phyloP scores from a whole-genome alignment of 352 stramenopile genomes.

The Globisporangium mamillatum region DNA sequence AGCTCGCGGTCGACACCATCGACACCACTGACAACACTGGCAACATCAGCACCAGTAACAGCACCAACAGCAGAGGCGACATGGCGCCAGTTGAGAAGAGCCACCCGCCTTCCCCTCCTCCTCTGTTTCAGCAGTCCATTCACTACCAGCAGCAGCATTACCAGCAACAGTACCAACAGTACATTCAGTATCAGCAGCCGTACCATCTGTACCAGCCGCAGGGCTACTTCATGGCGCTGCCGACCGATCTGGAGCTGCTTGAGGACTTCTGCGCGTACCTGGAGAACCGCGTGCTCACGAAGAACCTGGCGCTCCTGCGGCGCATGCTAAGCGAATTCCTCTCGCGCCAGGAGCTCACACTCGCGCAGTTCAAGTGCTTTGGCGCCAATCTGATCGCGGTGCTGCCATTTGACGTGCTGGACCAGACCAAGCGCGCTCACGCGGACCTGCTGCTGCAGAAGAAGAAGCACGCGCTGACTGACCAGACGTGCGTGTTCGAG shows the following conservation, averaged over 20 bases:
- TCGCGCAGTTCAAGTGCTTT: constrained; percentile 35
- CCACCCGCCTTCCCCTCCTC: no score
- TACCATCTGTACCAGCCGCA: not conserved
- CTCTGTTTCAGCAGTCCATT: no score
- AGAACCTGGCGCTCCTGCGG: constrained; percentile 49
- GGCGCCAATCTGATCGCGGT: constrained; percentile 39
- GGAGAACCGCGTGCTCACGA: constrained; percentile 40
- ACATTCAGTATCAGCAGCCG: not conserved
- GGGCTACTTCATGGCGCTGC: not conserved
- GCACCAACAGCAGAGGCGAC: no score
- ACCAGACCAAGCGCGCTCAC: not conserved
- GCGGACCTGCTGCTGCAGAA: constrained; percentile 32
- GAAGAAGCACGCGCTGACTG: constrained; percentile 22
- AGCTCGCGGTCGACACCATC: not conserved
- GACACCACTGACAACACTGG: not conserved
- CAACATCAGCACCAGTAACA: not conserved
- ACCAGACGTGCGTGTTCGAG: constrained; percentile 29
- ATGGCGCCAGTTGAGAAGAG: not conserved
- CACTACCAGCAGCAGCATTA: not conserved
- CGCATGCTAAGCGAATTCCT: constrained; percentile 57
- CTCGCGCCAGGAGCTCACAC: constrained; percentile 41
- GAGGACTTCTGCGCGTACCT: constrained; percentile 56
- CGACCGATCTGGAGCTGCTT: constrained; percentile 33
- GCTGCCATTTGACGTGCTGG: constrained; percentile 27
- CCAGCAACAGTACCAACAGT: not conserved